phyloP scores from a whole-genome alignment of 306 rosid genomes.

The Ammopiptanthus mongolicus region DNA sequence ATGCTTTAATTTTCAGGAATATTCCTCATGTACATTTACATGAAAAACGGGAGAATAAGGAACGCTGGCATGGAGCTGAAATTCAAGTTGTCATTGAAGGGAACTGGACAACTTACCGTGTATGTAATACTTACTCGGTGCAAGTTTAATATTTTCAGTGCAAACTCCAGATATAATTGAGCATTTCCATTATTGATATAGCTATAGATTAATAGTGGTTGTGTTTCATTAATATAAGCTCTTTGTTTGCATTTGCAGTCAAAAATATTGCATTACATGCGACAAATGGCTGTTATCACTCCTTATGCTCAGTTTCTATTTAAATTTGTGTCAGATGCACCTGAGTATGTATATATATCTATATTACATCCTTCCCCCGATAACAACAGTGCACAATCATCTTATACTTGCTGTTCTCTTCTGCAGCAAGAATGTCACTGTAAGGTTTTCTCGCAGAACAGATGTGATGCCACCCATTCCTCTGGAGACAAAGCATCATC shows the following conservation, averaged over 20 bases:
- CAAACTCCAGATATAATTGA: slow-evolving; percentile 5
- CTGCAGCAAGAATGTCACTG: slow-evolving; percentile 78
- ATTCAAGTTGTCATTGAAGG: slow-evolving; percentile 99
- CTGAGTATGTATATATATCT: slow-evolving; percentile 62
- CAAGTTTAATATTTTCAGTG: slow-evolving; percentile 2
- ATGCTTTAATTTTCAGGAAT: slow-evolving; percentile 55
- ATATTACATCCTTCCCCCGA: neutral
- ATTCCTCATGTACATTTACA: slow-evolving; percentile 88
- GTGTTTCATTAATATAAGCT: slow-evolving; percentile 16
- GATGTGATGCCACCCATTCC: slow-evolving; percentile 98
- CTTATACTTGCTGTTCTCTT: slow-evolving; percentile 16
- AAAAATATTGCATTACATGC: slow-evolving; percentile 92
- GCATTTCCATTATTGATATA: neutral
- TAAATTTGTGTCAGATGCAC: slow-evolving; percentile 70
- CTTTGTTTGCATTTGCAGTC: slow-evolving; percentile 59
- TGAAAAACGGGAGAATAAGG: slow-evolving; percentile 69
- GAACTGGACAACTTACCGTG: slow-evolving; percentile 97
- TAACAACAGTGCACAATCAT: slow-evolving; percentile 11
- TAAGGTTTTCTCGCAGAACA: slow-evolving; percentile 89
- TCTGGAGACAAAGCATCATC: slow-evolving; percentile 91
- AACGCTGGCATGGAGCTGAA: slow-evolving; percentile 85
- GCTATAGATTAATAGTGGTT: neutral
- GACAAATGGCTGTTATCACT: slow-evolving; percentile 65
- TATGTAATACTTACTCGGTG: slow-evolving; percentile 28
- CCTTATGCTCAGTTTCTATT: slow-evolving; percentile 64